Evolutionary conservation across 495 filamentous ascomycete genomes (phyloP).

Genomic region (Aspergillus panamensis): DNA sequence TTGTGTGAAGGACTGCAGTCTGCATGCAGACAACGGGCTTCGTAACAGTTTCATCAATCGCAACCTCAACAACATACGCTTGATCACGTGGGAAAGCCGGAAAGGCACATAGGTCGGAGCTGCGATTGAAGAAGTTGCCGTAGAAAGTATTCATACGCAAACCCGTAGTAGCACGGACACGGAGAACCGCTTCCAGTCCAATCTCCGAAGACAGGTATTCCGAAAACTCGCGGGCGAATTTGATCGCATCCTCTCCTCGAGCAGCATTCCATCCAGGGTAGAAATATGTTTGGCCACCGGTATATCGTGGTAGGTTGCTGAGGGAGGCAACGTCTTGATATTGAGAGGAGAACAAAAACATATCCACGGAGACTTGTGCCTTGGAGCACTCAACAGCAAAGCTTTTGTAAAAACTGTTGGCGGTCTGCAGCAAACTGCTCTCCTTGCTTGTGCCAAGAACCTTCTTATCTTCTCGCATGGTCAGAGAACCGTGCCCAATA

Average conservation of each 20-base stretch:
- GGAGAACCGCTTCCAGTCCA: conserved; percentile 91
- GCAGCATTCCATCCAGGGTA: conserved; percentile 98
- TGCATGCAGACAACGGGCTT: conserved; percentile 95
- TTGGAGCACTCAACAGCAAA: conserved; percentile 99
- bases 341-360: conserved; percentile 97
- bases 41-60: conserved; percentile 91
- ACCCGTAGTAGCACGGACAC: conserved; percentile 91
- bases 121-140: conserved; percentile 98
- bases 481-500: conserved; percentile 81
- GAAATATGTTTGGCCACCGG: conserved; percentile 97
- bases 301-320: conserved; percentile 91
- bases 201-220: conserved; percentile 95
- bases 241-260: conserved; percentile 89
- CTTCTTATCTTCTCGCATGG: conserved; percentile 96
- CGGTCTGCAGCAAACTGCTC: conserved; percentile 79
- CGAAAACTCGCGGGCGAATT: conserved; percentile 94
- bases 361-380: conserved; percentile 96
- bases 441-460: conserved; percentile 92
- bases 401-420: conserved; percentile 95
- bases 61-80: conserved; percentile 97
- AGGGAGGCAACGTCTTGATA: conserved; percentile 97
- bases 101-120: conserved; percentile 95
- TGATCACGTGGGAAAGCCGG: conserved; percentile 97
- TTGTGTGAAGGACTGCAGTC: conserved; percentile 95
- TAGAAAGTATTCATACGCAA: conserved; percentile 97